Percentiles rank a stretch among this genome's conserved stretches.
These are phyloP conservation scores for Xylaria grammica DNA, from an alignment of 495 filamentous ascomycete genomes.

Conservation along the genomic window DNA sequence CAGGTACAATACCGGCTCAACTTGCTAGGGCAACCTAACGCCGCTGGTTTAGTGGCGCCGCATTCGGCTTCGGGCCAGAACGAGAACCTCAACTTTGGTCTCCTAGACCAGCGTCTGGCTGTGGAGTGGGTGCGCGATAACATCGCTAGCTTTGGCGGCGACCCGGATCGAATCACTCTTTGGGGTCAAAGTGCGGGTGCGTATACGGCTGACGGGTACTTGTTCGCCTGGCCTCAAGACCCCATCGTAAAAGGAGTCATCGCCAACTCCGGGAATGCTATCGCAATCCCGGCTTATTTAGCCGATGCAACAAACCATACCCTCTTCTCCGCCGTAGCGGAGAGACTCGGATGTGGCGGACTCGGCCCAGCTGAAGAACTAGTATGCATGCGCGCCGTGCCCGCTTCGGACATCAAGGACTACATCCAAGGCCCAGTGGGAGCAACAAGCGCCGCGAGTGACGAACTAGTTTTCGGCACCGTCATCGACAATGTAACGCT, in stretches of 20 bases:
- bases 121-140: conserved; percentile 71
- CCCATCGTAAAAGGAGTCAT: conserved; percentile 46
- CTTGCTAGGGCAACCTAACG: conserved; percentile 64
- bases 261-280: conserved; percentile 40
- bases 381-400: conserved; percentile 1
- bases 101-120: conserved; percentile 68
- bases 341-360: conserved; percentile 8
- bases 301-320: conserved; percentile 27
- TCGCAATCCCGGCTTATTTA: conserved; percentile 50
- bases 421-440: conserved; percentile 1
- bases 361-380: background rate
- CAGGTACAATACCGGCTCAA: conserved; percentile 60
- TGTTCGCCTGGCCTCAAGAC: conserved; percentile 43
- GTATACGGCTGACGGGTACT: conserved; percentile 35
- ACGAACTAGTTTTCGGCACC: background rate
- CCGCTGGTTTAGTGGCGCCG: conserved; percentile 36
- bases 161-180: conserved; percentile 64
- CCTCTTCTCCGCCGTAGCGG: background rate
- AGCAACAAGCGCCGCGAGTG: conserved; percentile 2
- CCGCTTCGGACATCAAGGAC: background rate
- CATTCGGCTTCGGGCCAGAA: background rate
- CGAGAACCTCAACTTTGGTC: conserved; percentile 57
- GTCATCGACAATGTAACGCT: conserved; percentile 8
- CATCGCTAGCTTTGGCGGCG: conserved; percentile 69
- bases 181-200: conserved; percentile 62